Conservation (phyloP, 257 asterid genomes). For the Buddleja alternifolia region DNA sequence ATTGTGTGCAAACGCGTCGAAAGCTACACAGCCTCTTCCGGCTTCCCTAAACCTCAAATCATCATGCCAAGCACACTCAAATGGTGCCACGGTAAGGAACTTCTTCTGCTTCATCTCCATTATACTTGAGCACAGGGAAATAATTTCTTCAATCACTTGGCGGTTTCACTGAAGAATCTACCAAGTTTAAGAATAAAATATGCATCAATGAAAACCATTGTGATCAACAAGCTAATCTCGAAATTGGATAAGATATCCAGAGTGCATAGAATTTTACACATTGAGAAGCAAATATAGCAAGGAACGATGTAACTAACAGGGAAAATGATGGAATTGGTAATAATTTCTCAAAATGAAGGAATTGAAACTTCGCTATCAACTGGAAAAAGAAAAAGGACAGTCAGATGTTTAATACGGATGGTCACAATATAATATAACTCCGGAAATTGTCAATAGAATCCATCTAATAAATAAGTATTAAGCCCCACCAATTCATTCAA, state of each 20-base stretch:
- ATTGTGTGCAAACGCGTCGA: constrained; percentile 95
- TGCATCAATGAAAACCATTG: constrained; percentile 11
- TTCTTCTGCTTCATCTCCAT: constrained; percentile 77
- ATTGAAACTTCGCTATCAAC: not conserved
- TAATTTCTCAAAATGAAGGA: constrained; percentile 7
- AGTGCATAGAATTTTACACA: not conserved
- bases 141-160: constrained; percentile 26
- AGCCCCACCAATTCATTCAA: constrained; percentile 23
- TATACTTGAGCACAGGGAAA: constrained; percentile 18
- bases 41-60: constrained; percentile 88
- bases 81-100: constrained; percentile 92
- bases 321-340: not conserved
- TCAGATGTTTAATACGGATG: constrained; percentile 16
- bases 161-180: constrained; percentile 31
- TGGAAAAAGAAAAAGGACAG: constrained; percentile 5
- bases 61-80: constrained; percentile 93
- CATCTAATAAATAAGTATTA: constrained; percentile 6
- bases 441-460: constrained; percentile 20
- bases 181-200: constrained; percentile 2
- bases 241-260: constrained; percentile 12
- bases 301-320: constrained; percentile 18
- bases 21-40: constrained; percentile 96
- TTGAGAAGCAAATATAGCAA: constrained; percentile 16
- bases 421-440: constrained; percentile 32
- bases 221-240: constrained; percentile 7